Percentiles rank a stretch among this genome's conserved stretches.
phyloP scores from a whole-genome alignment of 306 rosid genomes.

The Citrullus mucosospermus region DNA sequence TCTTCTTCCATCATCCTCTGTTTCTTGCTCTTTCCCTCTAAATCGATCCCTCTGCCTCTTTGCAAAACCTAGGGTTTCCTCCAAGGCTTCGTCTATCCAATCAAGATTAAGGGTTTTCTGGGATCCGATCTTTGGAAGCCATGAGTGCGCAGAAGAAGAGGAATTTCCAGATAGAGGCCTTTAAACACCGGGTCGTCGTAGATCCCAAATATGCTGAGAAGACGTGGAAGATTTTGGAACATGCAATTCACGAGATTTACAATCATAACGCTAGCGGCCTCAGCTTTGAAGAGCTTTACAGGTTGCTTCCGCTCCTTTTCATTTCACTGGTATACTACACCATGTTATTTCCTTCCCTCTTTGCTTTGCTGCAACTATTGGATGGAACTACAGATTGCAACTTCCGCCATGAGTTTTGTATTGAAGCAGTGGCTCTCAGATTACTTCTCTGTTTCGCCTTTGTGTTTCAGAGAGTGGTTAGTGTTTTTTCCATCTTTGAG shows the following conservation, averaged over 20 bases:
- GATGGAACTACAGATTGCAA: neutral
- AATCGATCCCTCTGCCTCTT: neutral
- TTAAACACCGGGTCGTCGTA: conserved; percentile 83
- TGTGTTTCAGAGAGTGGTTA: neutral
- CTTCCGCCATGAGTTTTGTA: neutral
- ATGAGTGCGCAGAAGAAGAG: conserved; percentile 93
- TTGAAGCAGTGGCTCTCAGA: neutral
- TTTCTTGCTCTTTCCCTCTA: neutral
- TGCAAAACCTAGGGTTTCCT: conserved; percentile 3
- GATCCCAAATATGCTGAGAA: conserved; percentile 93
- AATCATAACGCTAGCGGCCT: conserved; percentile 96
- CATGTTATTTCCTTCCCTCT: neutral
- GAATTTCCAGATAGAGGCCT: conserved; percentile 93
- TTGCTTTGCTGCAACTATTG: neutral
- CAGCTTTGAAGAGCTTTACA: conserved; percentile 93
- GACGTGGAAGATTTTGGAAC: conserved; percentile 86
- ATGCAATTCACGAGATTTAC: conserved; percentile 77
- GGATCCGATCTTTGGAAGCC: conserved; percentile 15
- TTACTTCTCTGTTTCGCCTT: neutral
- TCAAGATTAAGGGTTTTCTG: neutral
- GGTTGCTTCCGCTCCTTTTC: conserved; percentile 30
- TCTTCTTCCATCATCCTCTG: neutral
- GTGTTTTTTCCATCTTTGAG: neutral
- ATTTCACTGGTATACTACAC: neutral
- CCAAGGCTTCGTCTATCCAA: neutral